Conservation (phyloP, 2,329 filamentous ascomycete genomes). For the Pyricularia sp. region DNA sequence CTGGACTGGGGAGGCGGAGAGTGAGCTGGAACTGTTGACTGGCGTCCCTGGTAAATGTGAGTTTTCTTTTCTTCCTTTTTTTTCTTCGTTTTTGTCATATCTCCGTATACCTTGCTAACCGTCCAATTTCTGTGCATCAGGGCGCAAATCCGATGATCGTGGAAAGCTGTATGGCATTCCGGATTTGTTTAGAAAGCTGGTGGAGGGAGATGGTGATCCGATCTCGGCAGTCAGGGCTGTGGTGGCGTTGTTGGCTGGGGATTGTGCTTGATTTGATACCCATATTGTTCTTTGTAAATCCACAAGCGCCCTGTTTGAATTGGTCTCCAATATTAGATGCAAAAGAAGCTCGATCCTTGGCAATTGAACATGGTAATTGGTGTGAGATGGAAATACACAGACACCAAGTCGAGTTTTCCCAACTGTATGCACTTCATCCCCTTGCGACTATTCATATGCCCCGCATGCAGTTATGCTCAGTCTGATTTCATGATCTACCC, state of each 20-base stretch:
- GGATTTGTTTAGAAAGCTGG: constrained; percentile 48
- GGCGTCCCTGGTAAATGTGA: constrained; percentile 55
- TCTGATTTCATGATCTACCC: no score
- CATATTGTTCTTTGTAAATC: not conserved
- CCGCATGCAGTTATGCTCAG: no score
- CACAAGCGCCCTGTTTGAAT: not conserved
- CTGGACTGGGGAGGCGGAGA: constrained; percentile 64
- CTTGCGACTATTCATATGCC: no score
- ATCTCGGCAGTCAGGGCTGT: constrained; percentile 48
- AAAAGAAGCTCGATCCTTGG: not conserved
- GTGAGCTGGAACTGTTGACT: constrained; percentile 41
- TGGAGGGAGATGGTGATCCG: constrained; percentile 45
- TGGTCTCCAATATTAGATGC: not conserved
- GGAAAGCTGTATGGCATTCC: constrained; percentile 49
- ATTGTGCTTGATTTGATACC: constrained; percentile 12
- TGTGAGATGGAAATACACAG: not conserved
- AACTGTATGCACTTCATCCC: no score
- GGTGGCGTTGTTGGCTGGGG: constrained; percentile 48
- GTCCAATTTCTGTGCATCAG: constrained; percentile 22
- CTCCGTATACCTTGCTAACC: not conserved
- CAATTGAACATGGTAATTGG: not conserved
- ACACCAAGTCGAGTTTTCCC: not conserved
- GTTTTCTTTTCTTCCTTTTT: constrained; percentile 27
- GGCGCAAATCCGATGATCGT: constrained; percentile 49
- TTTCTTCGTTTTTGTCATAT: not conserved